Evolutionary conservation across 805 yeast genomes (phyloP).

Genomic region (Metahyphopichia silvanorum): DNA sequence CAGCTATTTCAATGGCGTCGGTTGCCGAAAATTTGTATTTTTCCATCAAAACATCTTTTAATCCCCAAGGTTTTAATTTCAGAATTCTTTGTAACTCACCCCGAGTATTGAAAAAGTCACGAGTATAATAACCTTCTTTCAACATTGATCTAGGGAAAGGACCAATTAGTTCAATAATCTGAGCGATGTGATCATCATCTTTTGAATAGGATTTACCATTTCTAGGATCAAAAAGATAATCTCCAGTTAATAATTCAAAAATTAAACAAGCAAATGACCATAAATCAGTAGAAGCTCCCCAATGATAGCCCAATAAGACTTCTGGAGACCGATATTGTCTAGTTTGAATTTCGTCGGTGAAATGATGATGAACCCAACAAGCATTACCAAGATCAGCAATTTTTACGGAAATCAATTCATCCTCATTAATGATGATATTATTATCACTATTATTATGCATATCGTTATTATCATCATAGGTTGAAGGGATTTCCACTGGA

Average conservation of each 20-base stretch:
- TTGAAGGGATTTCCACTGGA: slow-evolving; percentile 15
- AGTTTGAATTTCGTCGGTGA: slow-evolving; percentile 67
- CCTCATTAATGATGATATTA: slow-evolving; percentile 26
- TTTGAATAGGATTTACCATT: slow-evolving; percentile 73
- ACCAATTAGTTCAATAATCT: slow-evolving; percentile 81
- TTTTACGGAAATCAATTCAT: slow-evolving; percentile 61
- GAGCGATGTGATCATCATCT: slow-evolving; percentile 96
- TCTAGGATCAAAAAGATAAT: slow-evolving; percentile 88
- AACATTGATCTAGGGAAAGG: slow-evolving; percentile 58
- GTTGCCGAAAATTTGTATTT: slow-evolving; percentile 71
- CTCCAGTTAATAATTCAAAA: slow-evolving; percentile 92
- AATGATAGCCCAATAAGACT: slow-evolving; percentile 64
- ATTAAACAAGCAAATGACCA: slow-evolving; percentile 95
- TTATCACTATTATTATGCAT: slow-evolving; percentile 9
- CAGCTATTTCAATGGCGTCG: slow-evolving; percentile 72
- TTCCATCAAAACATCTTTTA: slow-evolving; percentile 75
- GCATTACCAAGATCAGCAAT: slow-evolving; percentile 73
- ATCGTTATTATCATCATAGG: slow-evolving; percentile 6
- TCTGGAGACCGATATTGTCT: slow-evolving; percentile 68
- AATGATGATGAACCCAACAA: slow-evolving; percentile 60
- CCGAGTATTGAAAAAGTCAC: slow-evolving; percentile 60
- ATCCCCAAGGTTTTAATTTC: slow-evolving; percentile 85
- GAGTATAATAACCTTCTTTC: slow-evolving; percentile 57
- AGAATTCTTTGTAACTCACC: slow-evolving; percentile 76
- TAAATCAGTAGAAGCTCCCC: slow-evolving; percentile 95